phyloP scores from a whole-genome alignment of 73 alveolate genomes.

The Paraurostyla sp. region DNA sequence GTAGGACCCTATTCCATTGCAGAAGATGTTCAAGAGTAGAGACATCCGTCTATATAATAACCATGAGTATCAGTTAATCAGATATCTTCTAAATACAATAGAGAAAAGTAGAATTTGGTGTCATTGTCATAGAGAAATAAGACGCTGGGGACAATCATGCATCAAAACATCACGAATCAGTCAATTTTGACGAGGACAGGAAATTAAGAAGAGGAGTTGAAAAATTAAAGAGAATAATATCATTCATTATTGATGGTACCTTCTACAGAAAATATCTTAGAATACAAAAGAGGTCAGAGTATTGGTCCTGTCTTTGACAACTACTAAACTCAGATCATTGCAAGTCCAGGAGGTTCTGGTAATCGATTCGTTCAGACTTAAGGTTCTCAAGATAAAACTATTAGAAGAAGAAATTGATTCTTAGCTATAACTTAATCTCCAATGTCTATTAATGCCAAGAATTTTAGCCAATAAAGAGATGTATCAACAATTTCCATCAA shows the following conservation, averaged over 20 bases:
- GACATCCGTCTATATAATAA: background rate
- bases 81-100: background rate
- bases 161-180: too few species aligned
- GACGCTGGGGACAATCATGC: too few species aligned
- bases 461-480: background rate
- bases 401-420: background rate
- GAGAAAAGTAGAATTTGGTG: constrained; percentile 24
- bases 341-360: background rate
- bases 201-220: too few species aligned
- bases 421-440: background rate
- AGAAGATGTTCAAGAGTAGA: background rate
- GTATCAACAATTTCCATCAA: background rate
- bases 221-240: background rate
- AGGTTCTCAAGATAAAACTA: background rate
- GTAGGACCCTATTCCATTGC: too few species aligned
- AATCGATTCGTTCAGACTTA: background rate
- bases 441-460: constrained; percentile 5
- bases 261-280: background rate
- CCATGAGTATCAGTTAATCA: constrained; percentile 3
- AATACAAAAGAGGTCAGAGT: constrained; percentile 3
- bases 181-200: too few species aligned
- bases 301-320: background rate
- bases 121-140: too few species aligned
- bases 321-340: background rate
- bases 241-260: background rate